Evolutionary conservation across 176 grass and related monocot species (phyloP).

Genomic region (Ananas comosus): DNA sequence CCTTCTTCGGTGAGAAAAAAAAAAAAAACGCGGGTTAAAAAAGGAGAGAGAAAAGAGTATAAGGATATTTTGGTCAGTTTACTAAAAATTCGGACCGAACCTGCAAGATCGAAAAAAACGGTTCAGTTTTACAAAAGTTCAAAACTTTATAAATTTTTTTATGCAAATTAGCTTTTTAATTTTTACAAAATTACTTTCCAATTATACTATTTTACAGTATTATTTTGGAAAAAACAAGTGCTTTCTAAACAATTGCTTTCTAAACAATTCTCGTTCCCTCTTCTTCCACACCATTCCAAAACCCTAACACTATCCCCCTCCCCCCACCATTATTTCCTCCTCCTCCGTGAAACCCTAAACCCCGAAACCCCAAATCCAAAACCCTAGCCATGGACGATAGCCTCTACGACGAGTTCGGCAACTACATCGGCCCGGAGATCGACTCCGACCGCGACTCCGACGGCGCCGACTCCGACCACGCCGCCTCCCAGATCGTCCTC

Average conservation of each 20-base stretch:
- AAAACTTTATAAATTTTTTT: no score
- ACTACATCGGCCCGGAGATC: conserved; percentile 95
- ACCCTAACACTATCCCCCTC: not conserved
- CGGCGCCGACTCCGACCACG: conserved; percentile 47
- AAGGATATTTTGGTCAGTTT: no score
- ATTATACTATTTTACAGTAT: no score
- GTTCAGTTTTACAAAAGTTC: no score
- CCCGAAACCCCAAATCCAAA: not conserved
- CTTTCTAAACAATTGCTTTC: not conserved
- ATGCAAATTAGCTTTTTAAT: no score
- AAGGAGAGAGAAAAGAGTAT: no score
- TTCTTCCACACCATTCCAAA: not conserved
- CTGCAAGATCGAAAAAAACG: no score
- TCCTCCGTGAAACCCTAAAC: not conserved
- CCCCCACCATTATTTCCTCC: not conserved
- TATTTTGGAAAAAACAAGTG: no score
- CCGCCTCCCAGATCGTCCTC: conserved; percentile 64
- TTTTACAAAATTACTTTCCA: no score
- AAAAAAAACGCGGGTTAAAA: no score
- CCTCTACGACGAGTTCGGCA: conserved; percentile 99
- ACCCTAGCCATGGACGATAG: conserved; percentile 76
- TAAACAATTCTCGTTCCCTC: not conserved
- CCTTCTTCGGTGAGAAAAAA: no score
- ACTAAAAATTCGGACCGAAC: no score
- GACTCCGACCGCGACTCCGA: conserved; percentile 26